Evolutionary conservation across 2,329 filamentous ascomycete species (phyloP).

Genomic region (Cytospora leucostoma): DNA sequence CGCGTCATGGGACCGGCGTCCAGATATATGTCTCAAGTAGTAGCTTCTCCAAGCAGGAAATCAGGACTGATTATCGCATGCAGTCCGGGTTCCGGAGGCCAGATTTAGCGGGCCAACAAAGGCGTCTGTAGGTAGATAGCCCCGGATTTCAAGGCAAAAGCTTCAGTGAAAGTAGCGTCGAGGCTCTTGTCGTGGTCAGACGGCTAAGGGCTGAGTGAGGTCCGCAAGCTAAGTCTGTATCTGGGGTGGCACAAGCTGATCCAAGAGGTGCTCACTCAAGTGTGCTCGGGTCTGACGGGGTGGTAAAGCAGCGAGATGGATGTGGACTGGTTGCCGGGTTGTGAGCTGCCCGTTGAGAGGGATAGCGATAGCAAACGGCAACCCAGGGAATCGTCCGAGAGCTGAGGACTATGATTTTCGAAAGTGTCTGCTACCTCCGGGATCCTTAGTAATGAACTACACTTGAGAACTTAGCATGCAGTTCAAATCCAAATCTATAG

Average conservation of each 20-base stretch:
- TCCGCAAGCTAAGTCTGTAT: not conserved
- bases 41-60: no score
- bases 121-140: not conserved
- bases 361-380: no score
- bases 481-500: no score
- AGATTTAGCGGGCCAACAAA: not conserved
- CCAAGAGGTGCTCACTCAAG: not conserved
- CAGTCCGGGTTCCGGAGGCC: not conserved
- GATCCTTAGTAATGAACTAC: no score
- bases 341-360: no score
- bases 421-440: no score
- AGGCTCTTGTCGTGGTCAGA: not conserved
- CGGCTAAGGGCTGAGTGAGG: not conserved
- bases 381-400: slow-evolving; percentile 29
- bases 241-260: not conserved
- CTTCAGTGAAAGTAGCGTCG: not conserved
- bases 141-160: not conserved
- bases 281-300: slow-evolving; percentile 1
- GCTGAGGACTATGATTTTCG: not conserved
- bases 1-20: no score
- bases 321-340: slow-evolving; percentile 4
- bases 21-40: no score
- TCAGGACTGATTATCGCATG: no score
- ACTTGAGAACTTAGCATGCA: no score
- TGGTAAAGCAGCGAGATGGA: slow-evolving; percentile 23